phyloP scores from a whole-genome alignment of 305 asterid species.

The Fraxinus velutina region DNA sequence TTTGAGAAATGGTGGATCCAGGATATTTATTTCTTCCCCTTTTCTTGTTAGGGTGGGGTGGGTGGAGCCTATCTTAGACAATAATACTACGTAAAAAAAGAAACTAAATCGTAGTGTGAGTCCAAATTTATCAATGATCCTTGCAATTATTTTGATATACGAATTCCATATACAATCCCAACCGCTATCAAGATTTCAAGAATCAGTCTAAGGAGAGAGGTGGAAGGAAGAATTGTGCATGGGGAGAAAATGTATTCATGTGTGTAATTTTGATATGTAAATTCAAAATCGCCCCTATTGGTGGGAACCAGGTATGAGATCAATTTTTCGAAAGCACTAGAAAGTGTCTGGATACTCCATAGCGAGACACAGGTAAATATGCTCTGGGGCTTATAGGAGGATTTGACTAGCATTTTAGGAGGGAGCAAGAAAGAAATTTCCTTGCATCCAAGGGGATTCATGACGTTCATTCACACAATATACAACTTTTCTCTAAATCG shows the following conservation, averaged over 20 bases:
- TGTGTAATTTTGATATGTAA: not conserved
- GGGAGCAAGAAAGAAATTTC: not conserved
- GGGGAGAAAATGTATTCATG: not conserved
- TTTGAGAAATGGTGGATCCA: not conserved
- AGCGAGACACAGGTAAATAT: not conserved
- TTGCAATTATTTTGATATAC: not conserved
- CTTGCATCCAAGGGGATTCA: not conserved
- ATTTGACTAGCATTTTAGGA: not conserved
- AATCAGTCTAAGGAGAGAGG: not conserved
- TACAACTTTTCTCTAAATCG: not conserved
- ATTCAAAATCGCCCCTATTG: not conserved
- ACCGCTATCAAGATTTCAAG: not conserved
- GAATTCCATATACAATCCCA: not conserved
- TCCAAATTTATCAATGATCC: not conserved
- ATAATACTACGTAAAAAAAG: not conserved
- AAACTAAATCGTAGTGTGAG: not conserved
- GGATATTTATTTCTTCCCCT: not conserved
- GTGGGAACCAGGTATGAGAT: not conserved
- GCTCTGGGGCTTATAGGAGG: not conserved
- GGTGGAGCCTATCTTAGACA: not conserved
- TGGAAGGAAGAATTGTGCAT: not conserved
- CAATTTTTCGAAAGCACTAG: not conserved
- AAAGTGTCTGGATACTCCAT: not conserved
- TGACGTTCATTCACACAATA: not conserved
- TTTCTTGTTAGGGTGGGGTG: not conserved